phyloP scores from a whole-genome alignment of 345 rosid species.

The Schrenkiella parvula region DNA sequence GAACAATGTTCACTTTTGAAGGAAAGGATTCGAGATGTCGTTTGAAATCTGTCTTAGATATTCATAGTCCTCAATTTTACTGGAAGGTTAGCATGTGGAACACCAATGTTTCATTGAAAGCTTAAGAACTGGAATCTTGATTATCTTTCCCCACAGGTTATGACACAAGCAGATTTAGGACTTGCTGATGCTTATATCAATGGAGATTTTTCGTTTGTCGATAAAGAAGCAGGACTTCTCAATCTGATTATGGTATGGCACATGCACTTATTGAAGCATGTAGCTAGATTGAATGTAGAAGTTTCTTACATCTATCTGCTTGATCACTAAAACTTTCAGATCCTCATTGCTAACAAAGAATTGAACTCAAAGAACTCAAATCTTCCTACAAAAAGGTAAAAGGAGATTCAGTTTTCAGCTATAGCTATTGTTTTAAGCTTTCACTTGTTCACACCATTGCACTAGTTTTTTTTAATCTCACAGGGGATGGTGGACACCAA shows the following conservation, averaged over 20 bases:
- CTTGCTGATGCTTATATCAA: slow-evolving; percentile 79
- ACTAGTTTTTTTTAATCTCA: background rate
- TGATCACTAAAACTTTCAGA: background rate
- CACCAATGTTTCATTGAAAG: background rate
- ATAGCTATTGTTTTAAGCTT: background rate
- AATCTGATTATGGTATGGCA: slow-evolving; percentile 69
- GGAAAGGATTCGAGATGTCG: slow-evolving; percentile 42
- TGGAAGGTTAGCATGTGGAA: slow-evolving; percentile 71
- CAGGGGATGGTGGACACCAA: slow-evolving; percentile 95
- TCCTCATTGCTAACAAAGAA: slow-evolving; percentile 56
- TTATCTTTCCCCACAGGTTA: slow-evolving; percentile 44
- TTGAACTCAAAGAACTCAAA: slow-evolving; percentile 32
- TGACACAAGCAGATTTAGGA: slow-evolving; percentile 90
- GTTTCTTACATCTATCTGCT: background rate
- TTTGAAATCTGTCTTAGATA: slow-evolving; percentile 44
- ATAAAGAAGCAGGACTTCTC: slow-evolving; percentile 68
- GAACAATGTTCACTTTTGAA: slow-evolving; percentile 61
- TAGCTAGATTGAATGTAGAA: background rate
- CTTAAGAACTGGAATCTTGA: background rate
- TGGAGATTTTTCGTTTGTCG: slow-evolving; percentile 71
- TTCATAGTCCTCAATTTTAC: slow-evolving; percentile 81
- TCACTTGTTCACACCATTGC: no score
- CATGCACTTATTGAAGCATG: background rate
- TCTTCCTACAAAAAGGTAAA: slow-evolving; percentile 51
- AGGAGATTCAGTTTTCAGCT: background rate